Evolutionary conservation across 257 asterid genomes (phyloP).

Genomic region (Schizonepeta tenuifolia): DNA sequence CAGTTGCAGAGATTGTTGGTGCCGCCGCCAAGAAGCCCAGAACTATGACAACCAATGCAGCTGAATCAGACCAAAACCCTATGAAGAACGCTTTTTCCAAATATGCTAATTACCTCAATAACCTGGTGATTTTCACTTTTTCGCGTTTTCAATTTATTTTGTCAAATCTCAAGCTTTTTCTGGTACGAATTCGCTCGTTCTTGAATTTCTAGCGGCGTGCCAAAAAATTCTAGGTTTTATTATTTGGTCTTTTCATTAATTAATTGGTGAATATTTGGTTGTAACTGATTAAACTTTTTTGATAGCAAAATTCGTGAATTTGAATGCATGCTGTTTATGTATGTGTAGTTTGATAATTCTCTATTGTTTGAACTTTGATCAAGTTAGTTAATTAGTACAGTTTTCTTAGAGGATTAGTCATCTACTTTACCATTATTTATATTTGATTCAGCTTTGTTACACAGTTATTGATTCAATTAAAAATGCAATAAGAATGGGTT

Average conservation of each 20-base stretch:
- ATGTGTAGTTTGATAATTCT: constrained; percentile 9
- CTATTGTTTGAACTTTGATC: not conserved
- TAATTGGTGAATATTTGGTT: not conserved
- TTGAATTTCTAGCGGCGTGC: not conserved
- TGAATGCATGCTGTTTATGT: constrained; percentile 8
- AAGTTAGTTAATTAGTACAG: not conserved
- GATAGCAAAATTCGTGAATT: not conserved
- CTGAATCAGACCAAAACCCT: constrained; percentile 42
- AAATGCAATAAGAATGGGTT: not conserved
- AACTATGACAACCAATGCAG: constrained; percentile 46
- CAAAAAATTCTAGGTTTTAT: not conserved
- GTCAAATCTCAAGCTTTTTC: not conserved
- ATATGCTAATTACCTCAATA: constrained; percentile 73
- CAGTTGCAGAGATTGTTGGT: constrained; percentile 56
- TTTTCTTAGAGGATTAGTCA: not conserved
- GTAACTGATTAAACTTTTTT: not conserved
- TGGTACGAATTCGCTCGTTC: not conserved
- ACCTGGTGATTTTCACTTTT: constrained; percentile 46
- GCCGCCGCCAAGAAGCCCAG: constrained; percentile 56
- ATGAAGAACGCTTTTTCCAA: constrained; percentile 72
- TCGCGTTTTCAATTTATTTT: not conserved
- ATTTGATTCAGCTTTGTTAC: not conserved
- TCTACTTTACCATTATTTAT: not conserved
- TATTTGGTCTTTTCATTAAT: not conserved
- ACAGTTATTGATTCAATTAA: not conserved